Conservation (phyloP, 352 stramenopile species). For the Globisporangium irregulare region DNA sequence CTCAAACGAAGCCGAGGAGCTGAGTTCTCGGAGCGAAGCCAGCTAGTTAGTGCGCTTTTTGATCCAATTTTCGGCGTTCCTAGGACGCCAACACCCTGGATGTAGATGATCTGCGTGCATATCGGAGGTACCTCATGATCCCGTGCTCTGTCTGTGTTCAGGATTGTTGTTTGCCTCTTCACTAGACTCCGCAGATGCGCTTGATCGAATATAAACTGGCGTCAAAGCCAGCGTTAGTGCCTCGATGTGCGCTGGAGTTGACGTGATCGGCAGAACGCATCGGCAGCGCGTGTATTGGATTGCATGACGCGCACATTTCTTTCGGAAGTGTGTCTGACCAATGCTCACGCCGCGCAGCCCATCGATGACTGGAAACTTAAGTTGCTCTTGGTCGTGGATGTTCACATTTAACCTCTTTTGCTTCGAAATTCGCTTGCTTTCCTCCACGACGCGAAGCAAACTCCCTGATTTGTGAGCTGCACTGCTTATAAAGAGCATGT, state of each 20-base stretch:
- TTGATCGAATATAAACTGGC: constrained; percentile 15
- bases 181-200: neutral
- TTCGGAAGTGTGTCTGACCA: constrained; percentile 45
- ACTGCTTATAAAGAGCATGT: constrained; percentile 20
- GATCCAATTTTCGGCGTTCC: neutral
- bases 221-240: constrained; percentile 40
- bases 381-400: constrained; percentile 5
- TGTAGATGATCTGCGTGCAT: neutral
- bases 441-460: neutral
- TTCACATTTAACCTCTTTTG: neutral
- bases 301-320: constrained; percentile 56
- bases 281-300: constrained; percentile 54
- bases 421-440: constrained; percentile 21
- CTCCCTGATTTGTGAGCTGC: neutral
- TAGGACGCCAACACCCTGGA: neutral
- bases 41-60: neutral
- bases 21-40: neutral
- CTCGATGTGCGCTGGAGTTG: constrained; percentile 53
- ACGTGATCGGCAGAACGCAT: constrained; percentile 56
- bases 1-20: constrained; percentile 27
- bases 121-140: too few relatives aligned
- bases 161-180: neutral
- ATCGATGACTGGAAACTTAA: constrained; percentile 47
- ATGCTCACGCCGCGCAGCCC: constrained; percentile 51
- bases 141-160: neutral